Base-by-base conservation (phyloP, 1,284 basidiomycete genomes). In the Ganoderma sinense region DNA sequence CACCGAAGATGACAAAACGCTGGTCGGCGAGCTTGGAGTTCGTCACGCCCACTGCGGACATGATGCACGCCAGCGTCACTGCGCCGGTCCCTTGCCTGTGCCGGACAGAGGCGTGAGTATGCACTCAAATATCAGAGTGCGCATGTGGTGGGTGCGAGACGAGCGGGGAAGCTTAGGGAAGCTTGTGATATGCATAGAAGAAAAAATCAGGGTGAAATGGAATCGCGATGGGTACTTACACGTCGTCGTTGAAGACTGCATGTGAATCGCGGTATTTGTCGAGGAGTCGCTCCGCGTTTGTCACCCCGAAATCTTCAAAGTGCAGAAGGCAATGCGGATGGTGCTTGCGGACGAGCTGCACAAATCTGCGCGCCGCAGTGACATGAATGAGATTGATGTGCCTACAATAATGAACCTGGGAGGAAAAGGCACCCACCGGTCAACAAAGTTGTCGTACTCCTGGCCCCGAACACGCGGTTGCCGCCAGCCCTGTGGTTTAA, bases 21-120 rank as follows among this genome's bases (percentile, higher is more conserved):
- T 96, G 94, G 73, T 94, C 92, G 13, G 85, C 82, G 36, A 96
- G 85, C 72, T 83, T 87, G 66, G 82, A 81, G 76, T 90, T 90
- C 26, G 91, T 93, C n/a, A 95, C 90, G 39, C 90, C 89, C 69
- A 93, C 87, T 4, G 92, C 93, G 0, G 93, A 86, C 84, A 93
- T 90, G 53, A 94, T 79, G n/a, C 89, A 89, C 0, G 93, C 88
- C n/a, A 95, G 86, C 0, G 94, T 92, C 18, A 96, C 94, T 0
- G 94, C 94, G 2, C 94, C 94, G 0, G 94, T 96, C 16, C 94
- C 94, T 82, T 96, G 94, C 58, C 93, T 94, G 76, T 16, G 29
- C 29, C 16, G 33, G 56, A 39, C 5, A 39, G 56, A 59, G 56
- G 56, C 56, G 56, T 59, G 39, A 39, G 48, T 23, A 40, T 36